Conservation (phyloP, 2,329 filamentous ascomycete genomes). For the Trichoderma afroharzianum region DNA sequence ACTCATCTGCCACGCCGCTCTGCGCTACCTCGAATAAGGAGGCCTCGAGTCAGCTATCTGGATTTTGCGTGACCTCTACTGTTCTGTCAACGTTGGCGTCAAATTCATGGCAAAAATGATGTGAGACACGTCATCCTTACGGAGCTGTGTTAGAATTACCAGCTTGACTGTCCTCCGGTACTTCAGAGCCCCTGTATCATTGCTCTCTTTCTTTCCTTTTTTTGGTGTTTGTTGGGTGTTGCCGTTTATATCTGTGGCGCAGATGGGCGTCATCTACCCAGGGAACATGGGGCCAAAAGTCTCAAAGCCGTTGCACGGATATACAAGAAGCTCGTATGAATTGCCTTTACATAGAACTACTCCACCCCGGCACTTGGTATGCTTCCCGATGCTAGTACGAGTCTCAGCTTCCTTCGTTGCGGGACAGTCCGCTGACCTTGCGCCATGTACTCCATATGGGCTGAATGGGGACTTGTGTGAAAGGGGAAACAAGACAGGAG, state of each 20-base stretch:
- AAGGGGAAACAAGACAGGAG: background rate
- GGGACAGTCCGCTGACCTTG: conserved; percentile 2
- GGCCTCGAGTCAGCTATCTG: background rate
- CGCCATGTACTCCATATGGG: conserved; percentile 10
- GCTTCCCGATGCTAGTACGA: background rate
- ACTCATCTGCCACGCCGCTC: background rate
- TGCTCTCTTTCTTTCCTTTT: background rate
- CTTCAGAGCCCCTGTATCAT: background rate
- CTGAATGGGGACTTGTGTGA: background rate
- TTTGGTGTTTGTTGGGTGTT: background rate
- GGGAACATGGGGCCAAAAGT: background rate
- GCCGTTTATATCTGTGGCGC: background rate
- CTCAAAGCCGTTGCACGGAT: background rate
- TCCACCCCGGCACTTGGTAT: conserved; percentile 7
- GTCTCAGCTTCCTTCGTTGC: background rate
- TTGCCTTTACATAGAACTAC: background rate
- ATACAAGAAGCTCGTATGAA: background rate
- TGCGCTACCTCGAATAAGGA: background rate
- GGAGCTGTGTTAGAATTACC: background rate
- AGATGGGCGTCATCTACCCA: background rate
- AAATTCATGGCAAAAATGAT: background rate
- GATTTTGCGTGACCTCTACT: background rate
- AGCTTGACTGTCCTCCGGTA: background rate
- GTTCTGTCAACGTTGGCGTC: background rate
- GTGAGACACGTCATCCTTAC: conserved; percentile 10